phyloP scores from a whole-genome alignment of 2,329 filamentous ascomycete genomes.

The Microthyrium microscopicum region DNA sequence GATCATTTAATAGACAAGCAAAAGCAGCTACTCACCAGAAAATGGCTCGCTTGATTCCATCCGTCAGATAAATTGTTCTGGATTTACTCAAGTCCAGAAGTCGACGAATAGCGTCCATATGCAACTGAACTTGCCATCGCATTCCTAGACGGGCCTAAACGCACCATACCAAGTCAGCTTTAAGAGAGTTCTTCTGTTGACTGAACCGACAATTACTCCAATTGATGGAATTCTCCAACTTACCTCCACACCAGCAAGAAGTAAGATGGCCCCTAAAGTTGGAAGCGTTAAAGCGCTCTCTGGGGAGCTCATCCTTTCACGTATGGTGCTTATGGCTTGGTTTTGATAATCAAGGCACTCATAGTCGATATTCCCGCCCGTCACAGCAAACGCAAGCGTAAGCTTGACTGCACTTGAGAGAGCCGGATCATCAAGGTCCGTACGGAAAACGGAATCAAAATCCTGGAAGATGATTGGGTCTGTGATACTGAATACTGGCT shows the following conservation, averaged over 20 bases:
- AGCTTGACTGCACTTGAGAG: conserved; percentile 25
- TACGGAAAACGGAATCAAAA: conserved; percentile 21
- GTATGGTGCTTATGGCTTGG: neutral
- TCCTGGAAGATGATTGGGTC: conserved; percentile 23
- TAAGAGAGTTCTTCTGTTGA: no score
- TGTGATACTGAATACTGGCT: conserved; percentile 23
- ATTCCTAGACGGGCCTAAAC: conserved; percentile 22
- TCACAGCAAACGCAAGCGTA: conserved; percentile 19
- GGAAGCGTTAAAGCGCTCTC: conserved; percentile 18
- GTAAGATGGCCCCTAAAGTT: conserved; percentile 26
- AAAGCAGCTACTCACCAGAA: conserved; percentile 21
- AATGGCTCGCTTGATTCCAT: conserved; percentile 28
- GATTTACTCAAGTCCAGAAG: conserved; percentile 20
- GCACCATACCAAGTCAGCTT: no score
- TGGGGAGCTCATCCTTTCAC: neutral
- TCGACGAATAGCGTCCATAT: conserved; percentile 23
- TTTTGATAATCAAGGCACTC: conserved; percentile 16
- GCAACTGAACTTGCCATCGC: conserved; percentile 23
- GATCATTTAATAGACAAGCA: no score
- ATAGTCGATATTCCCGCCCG: conserved; percentile 12
- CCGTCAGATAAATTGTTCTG: conserved; percentile 17
- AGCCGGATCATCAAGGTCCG: conserved; percentile 19
- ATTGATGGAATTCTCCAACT: conserved; percentile 10
- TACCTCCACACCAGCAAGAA: conserved; percentile 27
- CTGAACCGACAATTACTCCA: conserved; percentile 5